Evolutionary conservation across 768 basidiomycete genomes (phyloP).

Genomic region (Paxillus involutus): DNA sequence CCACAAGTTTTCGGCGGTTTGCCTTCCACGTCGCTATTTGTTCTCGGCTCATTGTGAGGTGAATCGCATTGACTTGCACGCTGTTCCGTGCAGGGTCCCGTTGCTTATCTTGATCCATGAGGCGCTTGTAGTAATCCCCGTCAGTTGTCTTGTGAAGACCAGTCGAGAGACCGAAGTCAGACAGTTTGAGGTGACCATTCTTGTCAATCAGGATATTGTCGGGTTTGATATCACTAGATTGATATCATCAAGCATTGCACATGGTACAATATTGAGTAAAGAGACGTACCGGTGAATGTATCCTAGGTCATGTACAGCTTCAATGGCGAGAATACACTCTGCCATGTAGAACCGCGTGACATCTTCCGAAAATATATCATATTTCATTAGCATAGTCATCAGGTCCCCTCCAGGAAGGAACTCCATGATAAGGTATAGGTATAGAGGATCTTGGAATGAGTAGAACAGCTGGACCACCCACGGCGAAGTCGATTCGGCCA

Average conservation of each 20-base stretch:
- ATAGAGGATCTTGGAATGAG: slow-evolving; percentile 95
- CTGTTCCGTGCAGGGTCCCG: slow-evolving; percentile 78
- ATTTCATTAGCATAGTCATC: slow-evolving; percentile 99
- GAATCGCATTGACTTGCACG: slow-evolving; percentile 97
- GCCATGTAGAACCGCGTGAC: slow-evolving; percentile 99
- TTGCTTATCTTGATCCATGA: slow-evolving; percentile 77
- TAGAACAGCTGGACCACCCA: slow-evolving; percentile 99
- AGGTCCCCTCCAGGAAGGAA: slow-evolving; percentile 91
- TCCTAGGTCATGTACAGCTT: slow-evolving; percentile 97
- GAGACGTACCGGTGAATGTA: slow-evolving; percentile 90
- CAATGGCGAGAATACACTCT: slow-evolving; percentile 96
- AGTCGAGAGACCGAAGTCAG: slow-evolving; percentile 97
- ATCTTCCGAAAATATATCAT: slow-evolving; percentile 98
- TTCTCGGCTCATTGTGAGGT: slow-evolving; percentile 94
- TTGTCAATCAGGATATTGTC: slow-evolving; percentile 99
- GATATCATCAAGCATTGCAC: neutral
- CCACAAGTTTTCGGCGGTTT: slow-evolving; percentile 90
- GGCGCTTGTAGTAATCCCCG: slow-evolving; percentile 89
- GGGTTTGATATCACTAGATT: slow-evolving; percentile 91
- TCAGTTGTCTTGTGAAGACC: slow-evolving; percentile 97
- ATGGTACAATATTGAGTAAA: neutral
- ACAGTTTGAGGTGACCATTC: slow-evolving; percentile 94
- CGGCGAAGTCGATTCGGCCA: slow-evolving; percentile 93
- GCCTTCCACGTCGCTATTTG: slow-evolving; percentile 99
- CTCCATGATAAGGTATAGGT: slow-evolving; percentile 98